phyloP scores from a whole-genome alignment of 345 rosid genomes.

The Aquilaria sinensis region DNA sequence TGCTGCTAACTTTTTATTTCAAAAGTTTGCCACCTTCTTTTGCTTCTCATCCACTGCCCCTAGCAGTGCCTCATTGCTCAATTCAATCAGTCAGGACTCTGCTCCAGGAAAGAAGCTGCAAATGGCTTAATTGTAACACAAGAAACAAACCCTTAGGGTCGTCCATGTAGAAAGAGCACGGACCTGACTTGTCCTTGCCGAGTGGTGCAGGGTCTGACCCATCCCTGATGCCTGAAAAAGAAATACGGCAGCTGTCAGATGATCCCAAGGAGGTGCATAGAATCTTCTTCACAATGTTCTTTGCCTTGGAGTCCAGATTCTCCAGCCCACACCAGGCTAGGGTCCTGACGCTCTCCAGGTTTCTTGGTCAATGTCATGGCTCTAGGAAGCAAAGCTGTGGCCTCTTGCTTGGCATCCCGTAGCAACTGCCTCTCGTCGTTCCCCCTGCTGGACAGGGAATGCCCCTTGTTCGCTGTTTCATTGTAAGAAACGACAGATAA shows the following conservation, averaged over 20 bases:
- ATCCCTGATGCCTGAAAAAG: conserved; percentile 13
- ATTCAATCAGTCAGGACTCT: conserved; percentile 17
- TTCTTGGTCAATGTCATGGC: conserved; percentile 21
- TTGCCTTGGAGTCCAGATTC: conserved; percentile 49
- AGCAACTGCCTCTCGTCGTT: too few relatives aligned
- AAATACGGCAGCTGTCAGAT: conserved; percentile 47
- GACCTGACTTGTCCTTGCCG: conserved; percentile 27
- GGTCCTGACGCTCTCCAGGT: conserved; percentile 17
- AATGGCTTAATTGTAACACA: neutral
- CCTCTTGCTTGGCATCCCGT: too few relatives aligned
- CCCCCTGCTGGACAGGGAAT: too few relatives aligned
- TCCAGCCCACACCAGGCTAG: conserved; percentile 37
- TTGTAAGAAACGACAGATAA: too few relatives aligned
- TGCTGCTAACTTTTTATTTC: conserved; percentile 41
- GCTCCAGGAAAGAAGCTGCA: neutral
- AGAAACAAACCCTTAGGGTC: neutral
- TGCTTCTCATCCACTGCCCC: conserved; percentile 20
- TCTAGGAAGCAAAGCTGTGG: neutral
- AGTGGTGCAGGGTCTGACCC: conserved; percentile 35
- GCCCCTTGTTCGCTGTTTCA: too few relatives aligned
- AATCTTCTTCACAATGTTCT: conserved; percentile 56
- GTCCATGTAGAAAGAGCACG: conserved; percentile 9
- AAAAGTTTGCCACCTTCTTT: conserved; percentile 17
- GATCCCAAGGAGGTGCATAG: conserved; percentile 51
- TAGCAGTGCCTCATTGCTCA: conserved; percentile 7